Evolutionary conservation across 176 grass and related monocot genomes (phyloP), one percentile per base, ranked within the genome.

Genomic region (Musa troglodytarum): DNA sequence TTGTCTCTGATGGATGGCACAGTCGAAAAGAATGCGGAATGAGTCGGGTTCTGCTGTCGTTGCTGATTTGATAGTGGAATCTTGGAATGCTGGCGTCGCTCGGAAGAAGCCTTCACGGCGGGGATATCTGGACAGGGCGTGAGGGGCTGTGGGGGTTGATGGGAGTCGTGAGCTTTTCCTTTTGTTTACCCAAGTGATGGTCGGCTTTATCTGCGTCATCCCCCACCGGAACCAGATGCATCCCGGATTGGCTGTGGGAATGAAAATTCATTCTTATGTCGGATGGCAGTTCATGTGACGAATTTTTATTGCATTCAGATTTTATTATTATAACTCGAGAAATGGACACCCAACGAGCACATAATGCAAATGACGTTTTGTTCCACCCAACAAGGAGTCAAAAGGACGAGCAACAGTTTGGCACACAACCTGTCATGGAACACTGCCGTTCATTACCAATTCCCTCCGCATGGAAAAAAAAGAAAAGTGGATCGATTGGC

Each of bases 101-200:
- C 7, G 13, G 65, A 50, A 57, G 72, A 12, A n/a, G 65, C 2
- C 17, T 12, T 53, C 69, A 16, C 6, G 29, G n/a, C 34, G 16
- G 52, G 28, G 72, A 17, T 24, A 56, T 16, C 34, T 50, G 43
- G 50, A 56, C 17, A 51, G 2, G 72, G 6, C 13, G n/a, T 20
- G 49, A 17, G 16, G 43, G 13, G 0, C 15, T 55, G 53, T 54
- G 53, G 72, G 72, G 9, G 21, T 56, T 74, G 72, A 74, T 74
- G 52, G 50, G 52, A 74, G 34, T 53, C 11, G 52, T 57, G 72
- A 28, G 72, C 68, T 15, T 71, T 71, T 74, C 10, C 24, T 24
- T 55, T 74, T 24, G 8, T 55, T 74, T 56, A 50, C 55, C 20
- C 9, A 20, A 9, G 17, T 19, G 9, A 20, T 70, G 15, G 43